Conservation (phyloP, 1,139 yeast genomes). For the Meyerozyma elateridarum region DNA sequence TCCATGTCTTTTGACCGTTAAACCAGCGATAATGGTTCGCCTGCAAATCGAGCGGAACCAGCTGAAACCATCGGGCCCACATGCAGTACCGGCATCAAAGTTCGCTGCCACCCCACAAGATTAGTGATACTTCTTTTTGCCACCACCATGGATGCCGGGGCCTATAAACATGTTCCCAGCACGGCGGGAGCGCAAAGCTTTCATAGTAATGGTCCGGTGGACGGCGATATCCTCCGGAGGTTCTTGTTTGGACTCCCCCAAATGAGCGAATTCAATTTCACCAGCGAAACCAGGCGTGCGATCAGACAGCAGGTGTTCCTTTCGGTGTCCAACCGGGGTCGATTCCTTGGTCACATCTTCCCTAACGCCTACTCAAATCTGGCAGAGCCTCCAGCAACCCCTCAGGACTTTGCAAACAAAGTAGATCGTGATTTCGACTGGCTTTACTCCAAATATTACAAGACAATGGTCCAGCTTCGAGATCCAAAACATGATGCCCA, state of each 20-base stretch:
- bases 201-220: no score
- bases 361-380: slow-evolving; percentile 28
- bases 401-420: slow-evolving; percentile 13
- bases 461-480: slow-evolving; percentile 16
- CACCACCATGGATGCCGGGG: no score
- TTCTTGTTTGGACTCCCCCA: slow-evolving; percentile 33
- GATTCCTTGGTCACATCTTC: slow-evolving; percentile 46
- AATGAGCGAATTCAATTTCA: slow-evolving; percentile 31
- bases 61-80: no score
- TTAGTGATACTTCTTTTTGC: no score
- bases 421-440: slow-evolving; percentile 35
- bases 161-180: no score
- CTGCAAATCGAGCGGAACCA: no score
- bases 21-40: no score
- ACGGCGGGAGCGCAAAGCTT: no score
- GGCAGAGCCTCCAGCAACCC: slow-evolving; percentile 5
- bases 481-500: slow-evolving; percentile 22
- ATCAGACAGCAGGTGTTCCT: slow-evolving; percentile 48
- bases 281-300: slow-evolving; percentile 28
- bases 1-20: no score
- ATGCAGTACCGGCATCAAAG: no score
- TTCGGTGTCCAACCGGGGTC: slow-evolving; percentile 48
- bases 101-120: no score
- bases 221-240: slow-evolving; percentile 14
- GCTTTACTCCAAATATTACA: slow-evolving; percentile 31